Percentiles rank a stretch among this genome's conserved stretches.
phyloP scores from a whole-genome alignment of 345 rosid species.

The Geranium rotundifolium region DNA sequence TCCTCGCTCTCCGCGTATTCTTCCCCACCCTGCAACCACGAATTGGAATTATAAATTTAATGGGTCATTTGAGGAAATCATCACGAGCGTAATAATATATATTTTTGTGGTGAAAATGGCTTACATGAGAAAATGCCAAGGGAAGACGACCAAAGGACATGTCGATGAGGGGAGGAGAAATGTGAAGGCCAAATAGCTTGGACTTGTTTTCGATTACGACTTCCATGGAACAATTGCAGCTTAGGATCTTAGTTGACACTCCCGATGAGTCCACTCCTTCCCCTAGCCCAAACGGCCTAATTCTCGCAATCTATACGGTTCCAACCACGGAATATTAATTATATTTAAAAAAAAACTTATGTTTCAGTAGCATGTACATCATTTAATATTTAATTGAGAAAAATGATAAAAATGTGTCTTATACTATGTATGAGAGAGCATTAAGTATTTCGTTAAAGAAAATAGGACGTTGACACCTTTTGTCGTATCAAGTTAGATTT shows the following conservation, averaged over 20 bases:
- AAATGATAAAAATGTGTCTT: no score
- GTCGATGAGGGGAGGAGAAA: constrained; percentile 44
- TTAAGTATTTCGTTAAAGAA: no score
- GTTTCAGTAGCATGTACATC: no score
- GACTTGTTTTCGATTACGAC: constrained; percentile 64
- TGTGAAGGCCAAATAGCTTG: constrained; percentile 61
- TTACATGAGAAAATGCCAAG: constrained; percentile 49
- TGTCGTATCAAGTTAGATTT: no score
- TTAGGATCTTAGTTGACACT: constrained; percentile 56
- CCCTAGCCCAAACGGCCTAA: constrained; percentile 41
- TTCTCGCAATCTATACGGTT: constrained; percentile 36
- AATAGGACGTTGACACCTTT: no score
- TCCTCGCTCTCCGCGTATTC: constrained; percentile 36
- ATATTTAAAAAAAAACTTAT: not conserved
- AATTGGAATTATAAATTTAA: not conserved
- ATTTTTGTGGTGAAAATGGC: not conserved
- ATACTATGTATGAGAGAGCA: no score
- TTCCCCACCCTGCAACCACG: constrained; percentile 31
- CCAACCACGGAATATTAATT: no score
- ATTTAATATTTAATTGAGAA: no score
- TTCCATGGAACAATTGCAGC: constrained; percentile 46
- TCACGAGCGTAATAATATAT: no score
- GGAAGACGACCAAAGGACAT: constrained; percentile 50
- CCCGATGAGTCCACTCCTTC: constrained; percentile 79
- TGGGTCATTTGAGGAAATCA: not conserved